Conservation (phyloP, 2,329 filamentous ascomycete species). For the Lachnellula subtilissima region DNA sequence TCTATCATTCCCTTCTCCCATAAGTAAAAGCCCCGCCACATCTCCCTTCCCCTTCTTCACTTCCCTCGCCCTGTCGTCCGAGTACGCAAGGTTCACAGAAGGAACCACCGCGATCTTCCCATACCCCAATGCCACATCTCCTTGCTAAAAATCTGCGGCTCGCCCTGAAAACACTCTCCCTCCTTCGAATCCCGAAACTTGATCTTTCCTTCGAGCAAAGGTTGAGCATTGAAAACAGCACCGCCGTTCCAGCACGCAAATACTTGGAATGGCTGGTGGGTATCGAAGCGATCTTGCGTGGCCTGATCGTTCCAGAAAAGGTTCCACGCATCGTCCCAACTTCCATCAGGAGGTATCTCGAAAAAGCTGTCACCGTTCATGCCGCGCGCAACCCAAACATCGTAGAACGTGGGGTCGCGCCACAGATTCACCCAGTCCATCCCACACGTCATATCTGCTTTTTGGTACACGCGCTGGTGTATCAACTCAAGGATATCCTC, state of each 20-base stretch:
- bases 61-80: conserved; percentile 38
- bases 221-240: conserved; percentile 42
- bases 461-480: conserved; percentile 42
- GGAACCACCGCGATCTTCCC: conserved; percentile 53
- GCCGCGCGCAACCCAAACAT: conserved; percentile 50
- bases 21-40: conserved; percentile 26
- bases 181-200: conserved; percentile 39
- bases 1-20: neutral
- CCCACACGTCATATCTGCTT: conserved; percentile 52
- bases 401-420: conserved; percentile 47
- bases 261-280: conserved; percentile 50
- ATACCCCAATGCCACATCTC: conserved; percentile 49
- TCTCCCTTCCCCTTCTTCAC: conserved; percentile 50
- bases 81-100: conserved; percentile 51
- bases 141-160: conserved; percentile 53
- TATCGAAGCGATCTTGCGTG: conserved; percentile 32
- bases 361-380: conserved; percentile 53
- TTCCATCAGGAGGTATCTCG: conserved; percentile 44
- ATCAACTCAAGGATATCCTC: conserved; percentile 55
- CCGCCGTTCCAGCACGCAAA: conserved; percentile 60
- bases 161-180: conserved; percentile 48
- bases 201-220: conserved; percentile 41
- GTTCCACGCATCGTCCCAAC: conserved; percentile 45
- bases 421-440: conserved; percentile 53
- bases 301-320: conserved; percentile 48